Evolutionary conservation across 352 stramenopile genomes (phyloP), one percentile per base, ranked within the genome.

Genomic region (Heterotrichella gracilis): DNA sequence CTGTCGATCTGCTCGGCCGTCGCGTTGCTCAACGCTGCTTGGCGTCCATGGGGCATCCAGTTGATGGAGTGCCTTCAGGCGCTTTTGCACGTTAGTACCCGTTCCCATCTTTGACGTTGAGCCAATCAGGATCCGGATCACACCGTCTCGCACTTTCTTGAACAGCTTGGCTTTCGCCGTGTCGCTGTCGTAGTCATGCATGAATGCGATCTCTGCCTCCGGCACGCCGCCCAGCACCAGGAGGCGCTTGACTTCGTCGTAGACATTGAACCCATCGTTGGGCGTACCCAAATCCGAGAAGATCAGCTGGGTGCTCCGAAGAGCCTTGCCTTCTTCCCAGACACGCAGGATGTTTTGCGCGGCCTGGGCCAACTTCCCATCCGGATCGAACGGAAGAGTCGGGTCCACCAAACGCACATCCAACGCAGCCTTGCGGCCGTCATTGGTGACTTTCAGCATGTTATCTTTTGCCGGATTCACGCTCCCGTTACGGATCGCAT

Each of bases 81-180:
- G 41, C 41, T 66, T n/a, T 22, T 66, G 41, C 41, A 22, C 41
- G 41, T 66, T 66, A n/a, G 23, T 22, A 66, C 41, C 41, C n/a
- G 41, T 66, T n/a, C 41, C 41, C 41, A 66, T 66, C n/a, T 66
- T 66, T 22, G 21, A 24, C n/a, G n/a, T 66, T n/a, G 41, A 66
- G 41, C 41, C 41, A 22, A 66, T 66, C 41, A 66, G 41, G 41
- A 66, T 66, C n/a, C 41, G 41, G n/a, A 66, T 22, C n/a, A n/a
- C n/a, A n/a, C 41, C 41, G 41, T n/a, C 41, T n/a, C 23, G 21
- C 41, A 66, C 41, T n/a, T 66, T 22, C 41, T 66, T 66, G 41
- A 66, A 66, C 41, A 66, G 41, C 41, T 66, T 66, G 41, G 23
- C n/a, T 22, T 66, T 66, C 23, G 21, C 41, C 41, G 41, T 22